Evolutionary conservation across 768 basidiomycete species (phyloP).

Genomic region (Boletus patriciae): DNA sequence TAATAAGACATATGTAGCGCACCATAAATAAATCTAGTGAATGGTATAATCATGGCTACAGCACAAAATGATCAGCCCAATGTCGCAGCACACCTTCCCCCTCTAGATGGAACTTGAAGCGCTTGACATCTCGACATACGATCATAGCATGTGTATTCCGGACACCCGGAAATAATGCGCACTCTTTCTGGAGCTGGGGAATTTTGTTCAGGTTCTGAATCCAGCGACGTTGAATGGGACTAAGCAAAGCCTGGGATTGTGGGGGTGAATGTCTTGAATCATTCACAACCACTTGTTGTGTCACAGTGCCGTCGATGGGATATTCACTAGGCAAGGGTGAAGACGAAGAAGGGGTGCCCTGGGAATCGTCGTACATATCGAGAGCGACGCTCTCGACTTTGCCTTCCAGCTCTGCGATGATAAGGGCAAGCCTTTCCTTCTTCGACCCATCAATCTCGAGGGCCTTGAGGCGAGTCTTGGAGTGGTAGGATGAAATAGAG

Average conservation of each 20-base stretch:
- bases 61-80: conserved; percentile 64
- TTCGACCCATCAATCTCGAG: conserved; percentile 58
- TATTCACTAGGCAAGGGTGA: conserved; percentile 5
- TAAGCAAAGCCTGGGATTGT: conserved; percentile 50
- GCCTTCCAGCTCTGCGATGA: conserved; percentile 58
- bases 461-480: conserved; percentile 61
- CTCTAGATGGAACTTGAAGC: conserved; percentile 53
- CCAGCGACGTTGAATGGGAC: conserved; percentile 56
- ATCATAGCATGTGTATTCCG: conserved; percentile 72
- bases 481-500: conserved; percentile 54
- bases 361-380: conserved; percentile 54
- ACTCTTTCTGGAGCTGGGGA: conserved; percentile 66
- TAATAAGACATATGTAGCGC: background rate
- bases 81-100: conserved; percentile 71
- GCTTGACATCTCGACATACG: conserved; percentile 63
- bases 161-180: conserved; percentile 59
- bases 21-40: background rate
- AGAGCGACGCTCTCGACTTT: conserved; percentile 60
- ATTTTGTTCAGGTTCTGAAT: conserved; percentile 63
- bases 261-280: conserved; percentile 11
- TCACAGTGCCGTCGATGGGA: background rate
- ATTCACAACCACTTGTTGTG: background rate
- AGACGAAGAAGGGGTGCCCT: conserved; percentile 22
- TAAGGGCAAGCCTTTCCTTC: conserved; percentile 51
- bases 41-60: conserved; percentile 27